Evolutionary conservation across 371 early-diverging fungal species (phyloP), one percentile per base, ranked within the genome.

Genomic region (Syncephalastrum sp.): DNA sequence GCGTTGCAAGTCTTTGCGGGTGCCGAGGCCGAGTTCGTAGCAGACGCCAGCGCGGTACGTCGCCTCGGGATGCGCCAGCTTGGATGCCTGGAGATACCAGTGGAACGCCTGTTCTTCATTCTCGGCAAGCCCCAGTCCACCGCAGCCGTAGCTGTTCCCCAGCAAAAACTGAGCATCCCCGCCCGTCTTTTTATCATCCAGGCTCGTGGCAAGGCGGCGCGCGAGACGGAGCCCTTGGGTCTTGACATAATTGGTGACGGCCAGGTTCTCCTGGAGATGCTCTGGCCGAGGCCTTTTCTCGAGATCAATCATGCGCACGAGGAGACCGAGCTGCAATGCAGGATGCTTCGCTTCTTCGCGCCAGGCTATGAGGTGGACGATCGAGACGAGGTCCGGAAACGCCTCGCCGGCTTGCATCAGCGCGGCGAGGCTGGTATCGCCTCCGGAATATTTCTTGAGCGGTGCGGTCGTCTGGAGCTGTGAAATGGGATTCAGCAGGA

Each of bases 11-110:
- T 98, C 95, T n/a, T 88, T 81, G 38, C 87, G 89, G 4, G 92
- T 91, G 24, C 99, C 99, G 3, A 93, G 88, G 12, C 97, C 98
- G 17, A 91, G 65, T 63, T 98, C 99, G 68, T 94, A 91, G 71
- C 96, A 97, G 8, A 96, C 97, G 5, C 91, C 99, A 0, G 92
- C 86, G 49, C 98, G 87, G 69, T 96, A 98, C n/a, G 94, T 93
- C 2, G 97, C 93, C 24, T 91, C 89, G 0, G 95, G 82, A 59
- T 96, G 98, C 66, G 82, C 82, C 54, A 91, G 90, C 64, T 97
- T 97, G 13, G 94, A 87, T 1, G 96, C 96, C 64, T 93, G 92
- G 44, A 90, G 70, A 65, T 96, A 98, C 60, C 92, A 83, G 29
- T 77, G 70, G 58, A 97, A 98, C 1, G 99, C 99, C 50, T 85